Evolutionary conservation across 257 asterid genomes (phyloP), one percentile per base, ranked within the genome.

Genomic region (Solanum sparsipilum): DNA sequence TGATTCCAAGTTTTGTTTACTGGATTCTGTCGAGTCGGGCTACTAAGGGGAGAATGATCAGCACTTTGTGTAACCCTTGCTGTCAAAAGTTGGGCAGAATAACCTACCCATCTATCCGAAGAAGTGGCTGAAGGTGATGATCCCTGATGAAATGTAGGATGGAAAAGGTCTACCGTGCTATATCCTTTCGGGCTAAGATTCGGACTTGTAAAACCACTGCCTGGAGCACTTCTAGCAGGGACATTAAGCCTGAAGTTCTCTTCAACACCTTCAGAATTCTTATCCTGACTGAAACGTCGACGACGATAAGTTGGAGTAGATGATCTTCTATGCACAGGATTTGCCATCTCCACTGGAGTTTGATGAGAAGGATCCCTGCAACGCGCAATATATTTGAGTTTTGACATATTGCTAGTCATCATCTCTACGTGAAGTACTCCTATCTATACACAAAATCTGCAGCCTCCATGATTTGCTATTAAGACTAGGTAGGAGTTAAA

Each of bases 171-270:
- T 86, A 87, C 87, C 0, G 94, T 92, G 75, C 91, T 89, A 83
- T 88, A 92, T 90, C 92, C 91, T 89, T 89, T 90, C 2, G 98
- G 95, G 93, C 98, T 96, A 31, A 58, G 92, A 25, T 88, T 87
- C 16, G 98, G 99, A 87, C 98, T 96, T 3, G 95, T 92, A 87
- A 81, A 92, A 83, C 94, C 95, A 60, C 95, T 96, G 87, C 91
- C 86, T 1, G 99, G 99, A 89, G 99, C 98, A 90, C 98, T 96
- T 90, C 93, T 88, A 13, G 93, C 89, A 12, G 97, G 95, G 60
- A 91, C 90, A 38, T 90, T 86, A 44, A 88, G 86, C 60, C 90
- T 88, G 68, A 92, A 90, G 56, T 89, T 88, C 86, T 82, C 70
- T 29, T 81, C 70, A 58, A 91, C 67, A 41, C 90, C 86, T 89